Evolutionary conservation across 805 yeast genomes (phyloP).

Genomic region (Saturnispora bothae): DNA sequence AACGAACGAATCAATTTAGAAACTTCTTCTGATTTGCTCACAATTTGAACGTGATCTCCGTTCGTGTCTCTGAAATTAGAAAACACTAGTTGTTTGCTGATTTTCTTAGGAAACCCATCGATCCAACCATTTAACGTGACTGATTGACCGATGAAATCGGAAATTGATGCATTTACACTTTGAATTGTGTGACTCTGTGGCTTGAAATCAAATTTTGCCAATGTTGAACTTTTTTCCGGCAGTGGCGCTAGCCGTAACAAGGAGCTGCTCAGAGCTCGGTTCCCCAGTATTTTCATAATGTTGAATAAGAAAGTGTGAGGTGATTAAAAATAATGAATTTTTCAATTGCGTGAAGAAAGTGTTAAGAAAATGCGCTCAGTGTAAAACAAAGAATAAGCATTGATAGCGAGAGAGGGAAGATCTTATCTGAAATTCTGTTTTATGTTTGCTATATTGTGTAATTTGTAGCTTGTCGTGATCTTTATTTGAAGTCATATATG

Average conservation of each 20-base stretch:
- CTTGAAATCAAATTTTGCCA: constrained; percentile 22
- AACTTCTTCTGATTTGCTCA: constrained; percentile 30
- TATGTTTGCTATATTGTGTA: no score
- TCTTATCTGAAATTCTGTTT: no score
- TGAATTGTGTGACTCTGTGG: constrained; percentile 22
- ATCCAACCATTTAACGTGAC: constrained; percentile 77
- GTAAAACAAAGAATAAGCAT: no score
- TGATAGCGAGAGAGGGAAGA: no score
- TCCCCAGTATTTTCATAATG: no score
- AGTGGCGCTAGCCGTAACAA: constrained; percentile 5
- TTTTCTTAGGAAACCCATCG: constrained; percentile 57
- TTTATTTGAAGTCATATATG: no score
- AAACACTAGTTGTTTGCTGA: constrained; percentile 57
- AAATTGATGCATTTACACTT: constrained; percentile 11
- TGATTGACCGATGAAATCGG: constrained; percentile 11
- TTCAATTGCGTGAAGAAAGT: no score
- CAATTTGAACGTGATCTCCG: constrained; percentile 58
- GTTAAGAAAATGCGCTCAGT: no score
- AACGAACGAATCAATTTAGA: constrained; percentile 32
- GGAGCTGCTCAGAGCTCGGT: not conserved
- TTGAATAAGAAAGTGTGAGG: no score
- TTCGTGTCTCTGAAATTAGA: constrained; percentile 64
- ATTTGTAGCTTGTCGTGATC: no score
- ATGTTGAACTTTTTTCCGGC: constrained; percentile 16
- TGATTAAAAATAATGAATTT: no score